A percentile compares a stretch with the other conserved stretches of the same genome.
phyloP scores from a whole-genome alignment of 2,329 filamentous ascomycete species.

The Apiospora phragmitis region DNA sequence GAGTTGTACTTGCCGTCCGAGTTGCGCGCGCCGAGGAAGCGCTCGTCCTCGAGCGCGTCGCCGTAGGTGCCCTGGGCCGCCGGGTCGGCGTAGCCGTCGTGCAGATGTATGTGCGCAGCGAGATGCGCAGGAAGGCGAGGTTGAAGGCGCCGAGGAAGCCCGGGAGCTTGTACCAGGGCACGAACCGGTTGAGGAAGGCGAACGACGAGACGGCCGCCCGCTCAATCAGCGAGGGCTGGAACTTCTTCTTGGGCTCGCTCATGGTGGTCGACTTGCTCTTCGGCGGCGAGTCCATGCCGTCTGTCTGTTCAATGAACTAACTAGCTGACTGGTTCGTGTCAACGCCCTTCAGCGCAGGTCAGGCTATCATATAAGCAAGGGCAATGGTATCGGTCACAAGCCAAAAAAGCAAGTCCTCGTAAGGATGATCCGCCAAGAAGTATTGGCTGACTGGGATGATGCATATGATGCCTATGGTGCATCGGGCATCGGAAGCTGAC shows the following conservation, averaged over 20 bases:
- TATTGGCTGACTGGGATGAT: not conserved
- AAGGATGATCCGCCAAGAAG: not conserved
- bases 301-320: not conserved
- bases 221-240: conserved; percentile 29
- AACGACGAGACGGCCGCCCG: conserved; percentile 33
- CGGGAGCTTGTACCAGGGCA: conserved; percentile 44
- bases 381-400: not conserved
- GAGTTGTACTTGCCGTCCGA: conserved; percentile 47
- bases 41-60: conserved; percentile 30
- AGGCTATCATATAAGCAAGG: not conserved
- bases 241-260: conserved; percentile 18
- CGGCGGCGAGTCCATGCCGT: not conserved
- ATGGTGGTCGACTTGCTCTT: not conserved
- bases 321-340: not conserved
- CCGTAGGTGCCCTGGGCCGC: conserved; percentile 36
- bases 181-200: conserved; percentile 23
- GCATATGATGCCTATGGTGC: no score
- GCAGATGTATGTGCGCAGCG: conserved; percentile 42
- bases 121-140: conserved; percentile 39
- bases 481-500: not conserved
- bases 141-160: conserved; percentile 41
- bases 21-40: conserved; percentile 37
- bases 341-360: not conserved
- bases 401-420: not conserved
- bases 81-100: conserved; percentile 41